Base-by-base conservation (phyloP, 73 alveolate genomes). In the Paramecium octaurelia region DNA sequence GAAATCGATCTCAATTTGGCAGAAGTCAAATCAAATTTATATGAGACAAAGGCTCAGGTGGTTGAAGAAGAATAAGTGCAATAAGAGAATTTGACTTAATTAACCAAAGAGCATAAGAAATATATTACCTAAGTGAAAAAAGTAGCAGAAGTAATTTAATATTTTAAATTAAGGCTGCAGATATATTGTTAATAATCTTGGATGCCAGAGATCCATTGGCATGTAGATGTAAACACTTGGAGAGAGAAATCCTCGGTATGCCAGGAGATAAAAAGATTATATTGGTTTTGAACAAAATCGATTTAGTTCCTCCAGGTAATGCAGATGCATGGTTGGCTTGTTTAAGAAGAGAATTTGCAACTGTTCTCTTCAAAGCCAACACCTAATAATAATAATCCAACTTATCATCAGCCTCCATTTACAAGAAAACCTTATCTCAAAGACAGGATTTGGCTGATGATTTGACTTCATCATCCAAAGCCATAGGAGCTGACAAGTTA, bases 151-250 rank as follows among this genome's bases (percentile, higher is more conserved):
- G 84, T 64, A 64, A 31, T 64, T 64, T 18, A 3, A 12, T 27
- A 64, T 64, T 10, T 31, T 31, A 1, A 64, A 29, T 92, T 85
- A 99, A 98, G 75, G 95, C 97, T 68, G 94, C 99, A 5, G 99
- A 98, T 95, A 98, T 97, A 48, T 92, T 98, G 40, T 77, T 98
- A 21, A 98, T 97, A 89, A 99, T 98, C 24, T 93, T 98, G 29
- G 99, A 98, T 95, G 98, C 99, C 29, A 95, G 99, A 97, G 99
- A 98, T 91, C 99, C 99, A 18, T 92, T 93, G 91, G 97, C 98
- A 38, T 97, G 99, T 92, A 95, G 99, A 92, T 94, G 97, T 59
- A 94, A 92, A 91, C 98, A 95, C 68, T 88, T 98, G 71, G 99
- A 98, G 92, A 93, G 92, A 73, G 95, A 84, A 86, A 96, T 95